A percentile compares a stretch with the other conserved stretches of the same genome.
Evolutionary conservation across 1,284 basidiomycete species (phyloP).

Genomic region (Ustilago trichophora): DNA sequence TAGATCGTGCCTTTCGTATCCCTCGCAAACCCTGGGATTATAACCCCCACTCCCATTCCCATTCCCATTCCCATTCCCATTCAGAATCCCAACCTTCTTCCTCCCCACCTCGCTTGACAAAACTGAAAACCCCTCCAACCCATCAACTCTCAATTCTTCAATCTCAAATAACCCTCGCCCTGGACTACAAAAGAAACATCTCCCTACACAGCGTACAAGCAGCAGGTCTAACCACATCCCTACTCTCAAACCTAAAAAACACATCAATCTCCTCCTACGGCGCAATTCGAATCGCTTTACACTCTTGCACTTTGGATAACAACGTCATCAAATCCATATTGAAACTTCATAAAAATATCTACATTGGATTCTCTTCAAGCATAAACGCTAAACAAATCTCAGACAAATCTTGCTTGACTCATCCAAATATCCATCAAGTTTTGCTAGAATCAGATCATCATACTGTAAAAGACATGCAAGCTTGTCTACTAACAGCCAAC

Average conservation of each 20-base stretch:
- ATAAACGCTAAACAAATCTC: slow-evolving; percentile 56
- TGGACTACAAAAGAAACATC: slow-evolving; percentile 48
- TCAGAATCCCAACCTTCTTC: too few relatives aligned
- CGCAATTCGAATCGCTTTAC: slow-evolving; percentile 48
- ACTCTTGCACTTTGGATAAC: slow-evolving; percentile 61
- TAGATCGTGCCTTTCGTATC: slow-evolving; percentile 60
- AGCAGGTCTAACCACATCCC: slow-evolving; percentile 46
- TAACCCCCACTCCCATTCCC: slow-evolving; percentile 20
- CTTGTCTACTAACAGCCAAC: slow-evolving; percentile 12
- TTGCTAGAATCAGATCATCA: slow-evolving; percentile 60
- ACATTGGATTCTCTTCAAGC: slow-evolving; percentile 59
- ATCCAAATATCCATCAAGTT: slow-evolving; percentile 34
- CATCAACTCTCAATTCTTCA: slow-evolving; percentile 58
- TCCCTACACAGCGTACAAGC: slow-evolving; percentile 62
- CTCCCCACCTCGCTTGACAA: slow-evolving; percentile 40
- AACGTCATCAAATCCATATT: slow-evolving; percentile 50
- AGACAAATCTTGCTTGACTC: slow-evolving; percentile 35
- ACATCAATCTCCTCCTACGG: slow-evolving; percentile 25
- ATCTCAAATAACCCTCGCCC: slow-evolving; percentile 54
- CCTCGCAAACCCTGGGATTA: slow-evolving; percentile 43
- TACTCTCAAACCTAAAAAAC: slow-evolving; percentile 42
- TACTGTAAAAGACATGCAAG: slow-evolving; percentile 42
- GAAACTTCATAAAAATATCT: slow-evolving; percentile 53
- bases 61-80: neutral
- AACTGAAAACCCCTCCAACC: slow-evolving; percentile 54